Conservation (phyloP, 306 rosid genomes). For the Sophora flavescens region DNA sequence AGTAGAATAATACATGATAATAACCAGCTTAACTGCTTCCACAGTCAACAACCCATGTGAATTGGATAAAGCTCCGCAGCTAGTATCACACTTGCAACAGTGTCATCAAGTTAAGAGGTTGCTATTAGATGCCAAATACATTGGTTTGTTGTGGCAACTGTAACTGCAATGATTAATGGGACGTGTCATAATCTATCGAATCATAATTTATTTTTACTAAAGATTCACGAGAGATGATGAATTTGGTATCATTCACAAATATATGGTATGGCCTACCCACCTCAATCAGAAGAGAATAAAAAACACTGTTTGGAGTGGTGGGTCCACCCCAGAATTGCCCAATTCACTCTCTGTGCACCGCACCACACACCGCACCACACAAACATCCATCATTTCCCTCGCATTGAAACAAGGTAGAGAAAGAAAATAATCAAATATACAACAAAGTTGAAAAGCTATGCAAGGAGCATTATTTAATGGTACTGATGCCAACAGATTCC, state of each 20-base stretch:
- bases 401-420: background rate
- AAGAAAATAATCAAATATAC: background rate
- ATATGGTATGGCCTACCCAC: background rate
- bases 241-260: background rate
- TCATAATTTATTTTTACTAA: background rate
- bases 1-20: too few species aligned
- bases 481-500: too few species aligned
- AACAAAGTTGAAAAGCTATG: too few species aligned
- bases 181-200: background rate
- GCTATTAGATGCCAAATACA: background rate
- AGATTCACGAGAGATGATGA: background rate
- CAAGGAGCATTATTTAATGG: too few species aligned
- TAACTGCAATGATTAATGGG: background rate
- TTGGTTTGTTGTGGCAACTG: constrained; percentile 9
- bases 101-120: background rate
- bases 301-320: background rate
- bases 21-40: background rate
- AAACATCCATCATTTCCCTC: constrained; percentile 52
- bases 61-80: background rate
- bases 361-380: constrained; percentile 47
- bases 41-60: background rate
- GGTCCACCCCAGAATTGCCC: constrained; percentile 32
- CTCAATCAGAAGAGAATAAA: constrained; percentile 4
- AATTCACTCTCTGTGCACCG: constrained; percentile 26
- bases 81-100: background rate